Evolutionary conservation across 257 asterid genomes (phyloP), one percentile per base, ranked within the genome.

Genomic region (Pogostemon cablin): DNA sequence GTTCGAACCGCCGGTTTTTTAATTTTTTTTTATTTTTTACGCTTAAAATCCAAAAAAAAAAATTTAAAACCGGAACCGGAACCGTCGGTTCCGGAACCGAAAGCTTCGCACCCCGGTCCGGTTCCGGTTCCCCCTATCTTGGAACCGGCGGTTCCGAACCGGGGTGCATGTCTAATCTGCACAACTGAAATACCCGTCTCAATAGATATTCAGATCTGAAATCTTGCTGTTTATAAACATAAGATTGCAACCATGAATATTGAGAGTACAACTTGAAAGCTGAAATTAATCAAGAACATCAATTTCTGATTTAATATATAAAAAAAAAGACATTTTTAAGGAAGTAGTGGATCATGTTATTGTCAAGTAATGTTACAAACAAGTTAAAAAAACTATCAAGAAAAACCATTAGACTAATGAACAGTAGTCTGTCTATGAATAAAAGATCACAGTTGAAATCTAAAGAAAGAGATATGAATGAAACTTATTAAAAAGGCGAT

Each of bases 401-500:
- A 65, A 11, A 56, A 73, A 64, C 54, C 73, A 60, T 71, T 54
- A 61, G 72, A 49, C 58, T 4, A 49, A 59, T 42, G 57, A 71
- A 77, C 75, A 61, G 71, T 75, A 77, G 10, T 69, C 74, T 25
- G 37, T 63, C 77, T 52, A 73, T 61, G 76, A 77, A 77, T 42
- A 60, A 63, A 72, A 82, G 72, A 78, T 68, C 55, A 75, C 72
- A 79, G 49, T 47, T 68, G 72, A 64, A 57, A 35, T 57, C 50
- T 61, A 59, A 73, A 74, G 39, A 53, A 69, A 20, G 48, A 48
- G 6, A 49, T 43, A 0, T 2, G 39, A 7, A 50, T 11, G 7
- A 79, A 65, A 55, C 48, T 62, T 52, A 54, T 35, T 35, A 61
- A 61, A 58, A 67, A 75, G 69, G 37, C 25, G 74, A 68, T 86